Conservation (phyloP, 192 early-diverging fungal genomes). For the Backusella liffmaniae region DNA sequence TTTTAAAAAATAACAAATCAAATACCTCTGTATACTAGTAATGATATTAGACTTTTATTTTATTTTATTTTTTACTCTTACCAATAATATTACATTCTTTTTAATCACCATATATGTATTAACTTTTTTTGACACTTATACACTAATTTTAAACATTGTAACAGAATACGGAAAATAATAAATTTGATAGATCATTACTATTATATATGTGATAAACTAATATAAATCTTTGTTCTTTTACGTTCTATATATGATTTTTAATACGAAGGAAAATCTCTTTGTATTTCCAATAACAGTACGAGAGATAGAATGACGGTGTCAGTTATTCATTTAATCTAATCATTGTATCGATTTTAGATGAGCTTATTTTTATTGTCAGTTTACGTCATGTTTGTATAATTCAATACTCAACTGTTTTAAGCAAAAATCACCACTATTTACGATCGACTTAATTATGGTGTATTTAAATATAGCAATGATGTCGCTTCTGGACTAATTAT, state of each 20-base stretch:
- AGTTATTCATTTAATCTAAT: not conserved
- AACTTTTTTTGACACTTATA: not conserved
- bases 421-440: not conserved
- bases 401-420: too few relatives aligned
- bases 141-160: not conserved
- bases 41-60: not conserved
- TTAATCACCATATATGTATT: too few relatives aligned
- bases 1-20: constrained; percentile 11
- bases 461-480: not conserved
- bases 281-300: too few relatives aligned
- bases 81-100: not conserved
- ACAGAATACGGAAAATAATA: constrained; percentile 1
- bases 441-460: too few relatives aligned
- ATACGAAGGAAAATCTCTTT: too few relatives aligned
- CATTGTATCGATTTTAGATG: too few relatives aligned
- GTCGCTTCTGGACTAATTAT: not conserved
- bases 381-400: too few relatives aligned
- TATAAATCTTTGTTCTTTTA: too few relatives aligned
- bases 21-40: constrained; percentile 2
- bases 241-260: too few relatives aligned
- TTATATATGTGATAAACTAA: not conserved
- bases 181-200: constrained; percentile 9
- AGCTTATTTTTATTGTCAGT: not conserved
- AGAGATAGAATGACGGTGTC: not conserved
- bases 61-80: not conserved